Percentiles rank a stretch among this genome's conserved stretches.
phyloP scores from a whole-genome alignment of 139 green algal genomes.

The Chlorella vulgaris region DNA sequence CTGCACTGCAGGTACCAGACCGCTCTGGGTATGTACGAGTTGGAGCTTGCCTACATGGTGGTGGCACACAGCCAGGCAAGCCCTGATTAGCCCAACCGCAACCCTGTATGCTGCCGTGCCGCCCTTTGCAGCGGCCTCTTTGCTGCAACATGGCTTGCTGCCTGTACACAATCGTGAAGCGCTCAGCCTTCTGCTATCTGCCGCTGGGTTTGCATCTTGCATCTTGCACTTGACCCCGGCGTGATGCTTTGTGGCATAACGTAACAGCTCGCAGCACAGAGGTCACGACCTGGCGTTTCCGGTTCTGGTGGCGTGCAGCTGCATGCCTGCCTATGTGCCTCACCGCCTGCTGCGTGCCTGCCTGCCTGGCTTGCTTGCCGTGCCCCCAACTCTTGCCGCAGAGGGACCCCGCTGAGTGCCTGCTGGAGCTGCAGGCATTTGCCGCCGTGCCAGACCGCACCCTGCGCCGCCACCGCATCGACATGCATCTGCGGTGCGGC shows the following conservation, averaged over 20 bases:
- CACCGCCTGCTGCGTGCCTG: background rate
- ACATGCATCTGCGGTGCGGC: constrained; percentile 70
- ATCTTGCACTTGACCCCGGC: no score
- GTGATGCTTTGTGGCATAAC: no score
- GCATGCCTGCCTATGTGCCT: background rate
- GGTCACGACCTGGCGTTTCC: no score
- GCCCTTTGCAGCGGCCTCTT: no score
- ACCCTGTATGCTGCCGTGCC: background rate
- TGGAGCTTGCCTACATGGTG: constrained; percentile 94
- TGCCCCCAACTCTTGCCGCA: no score
- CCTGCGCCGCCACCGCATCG: constrained; percentile 68
- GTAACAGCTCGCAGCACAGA: no score
- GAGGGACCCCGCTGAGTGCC: constrained; percentile 91
- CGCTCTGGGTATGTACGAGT: constrained; percentile 90
- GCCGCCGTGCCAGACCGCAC: constrained; percentile 29
- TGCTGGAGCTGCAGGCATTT: constrained; percentile 80
- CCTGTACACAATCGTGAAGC: no score
- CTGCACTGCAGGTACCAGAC: constrained; percentile 59
- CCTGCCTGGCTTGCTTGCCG: background rate
- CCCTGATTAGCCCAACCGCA: no score
- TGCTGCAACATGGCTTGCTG: no score
- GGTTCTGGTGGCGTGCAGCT: no score
- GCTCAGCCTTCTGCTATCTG: no score
- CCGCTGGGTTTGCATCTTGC: no score
- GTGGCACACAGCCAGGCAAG: constrained; percentile 66